These are phyloP conservation scores for Scutellaria galericulata DNA, from an alignment of 257 asterid species.

Conservation along the genomic window DNA sequence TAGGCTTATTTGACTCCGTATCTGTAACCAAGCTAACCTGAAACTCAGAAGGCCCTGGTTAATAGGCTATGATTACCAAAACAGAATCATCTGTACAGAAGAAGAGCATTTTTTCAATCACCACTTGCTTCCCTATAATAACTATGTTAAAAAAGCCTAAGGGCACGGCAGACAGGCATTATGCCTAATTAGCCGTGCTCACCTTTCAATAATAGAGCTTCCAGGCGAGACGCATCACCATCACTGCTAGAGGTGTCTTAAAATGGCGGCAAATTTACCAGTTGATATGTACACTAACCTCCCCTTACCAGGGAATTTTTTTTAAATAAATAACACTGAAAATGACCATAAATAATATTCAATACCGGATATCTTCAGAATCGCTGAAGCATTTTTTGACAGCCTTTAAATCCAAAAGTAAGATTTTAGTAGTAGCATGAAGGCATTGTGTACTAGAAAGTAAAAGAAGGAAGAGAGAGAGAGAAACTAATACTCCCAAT, in stretches of 20 bases:
- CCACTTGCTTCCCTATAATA: constrained; percentile 31
- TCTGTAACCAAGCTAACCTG: constrained; percentile 91
- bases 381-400: constrained; percentile 70
- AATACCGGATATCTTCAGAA: constrained; percentile 76
- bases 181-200: constrained; percentile 99
- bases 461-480: constrained; percentile 51
- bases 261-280: constrained; percentile 81
- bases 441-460: constrained; percentile 52
- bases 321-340: constrained; percentile 39
- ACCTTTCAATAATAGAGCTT: constrained; percentile 91
- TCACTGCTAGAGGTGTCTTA: constrained; percentile 88
- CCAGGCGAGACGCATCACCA: constrained; percentile 95
- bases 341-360: constrained; percentile 49
- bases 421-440: constrained; percentile 65
- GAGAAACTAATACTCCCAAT: constrained; percentile 71
- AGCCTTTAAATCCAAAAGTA: constrained; percentile 78
- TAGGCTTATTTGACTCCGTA: constrained; percentile 75
- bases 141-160: constrained; percentile 59
- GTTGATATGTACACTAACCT: constrained; percentile 67
- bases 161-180: constrained; percentile 99
- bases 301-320: constrained; percentile 99
- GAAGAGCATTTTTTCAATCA: constrained; percentile 23
- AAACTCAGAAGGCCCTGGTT: constrained; percentile 41
- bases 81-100: constrained; percentile 15
- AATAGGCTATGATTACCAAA: constrained; percentile 37